Evolutionary conservation across 225 moss, liverwort and hornwort genomes (phyloP).

Genomic region (Physcomitrium patens): DNA sequence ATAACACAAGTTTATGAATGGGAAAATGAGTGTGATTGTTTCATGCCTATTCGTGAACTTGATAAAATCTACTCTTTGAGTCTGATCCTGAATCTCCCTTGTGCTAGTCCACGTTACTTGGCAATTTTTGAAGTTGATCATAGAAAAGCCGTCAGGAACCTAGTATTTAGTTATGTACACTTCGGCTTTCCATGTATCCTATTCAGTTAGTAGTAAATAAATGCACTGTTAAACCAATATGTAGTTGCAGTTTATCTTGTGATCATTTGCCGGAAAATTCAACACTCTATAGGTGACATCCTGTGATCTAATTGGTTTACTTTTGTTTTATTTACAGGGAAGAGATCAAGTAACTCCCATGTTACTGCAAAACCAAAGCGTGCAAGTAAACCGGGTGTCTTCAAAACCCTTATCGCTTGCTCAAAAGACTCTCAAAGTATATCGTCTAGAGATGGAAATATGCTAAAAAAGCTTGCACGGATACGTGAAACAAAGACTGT

Average conservation of each 20-base stretch:
- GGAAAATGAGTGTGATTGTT: background rate
- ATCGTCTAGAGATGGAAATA: constrained; percentile 21
- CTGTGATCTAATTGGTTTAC: constrained; percentile 21
- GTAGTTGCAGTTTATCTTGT: background rate
- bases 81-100: background rate
- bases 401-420: constrained; percentile 36
- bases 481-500: constrained; percentile 35
- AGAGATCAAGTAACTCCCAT: constrained; percentile 32
- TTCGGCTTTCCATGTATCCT: constrained; percentile 3
- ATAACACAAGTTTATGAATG: constrained; percentile 1
- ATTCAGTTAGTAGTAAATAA: background rate
- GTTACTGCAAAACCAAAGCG: constrained; percentile 22
- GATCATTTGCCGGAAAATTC: background rate
- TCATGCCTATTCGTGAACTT: constrained; percentile 5
- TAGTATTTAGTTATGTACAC: background rate
- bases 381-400: constrained; percentile 26
- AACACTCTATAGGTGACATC: background rate
- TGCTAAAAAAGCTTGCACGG: background rate
- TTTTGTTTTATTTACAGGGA: constrained; percentile 30
- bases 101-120: constrained; percentile 6
- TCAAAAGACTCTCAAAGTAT: background rate
- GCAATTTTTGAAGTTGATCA: background rate
- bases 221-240: constrained; percentile 5
- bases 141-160: background rate
- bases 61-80: constrained; percentile 7